phyloP scores from a whole-genome alignment of 2,329 filamentous ascomycete genomes.

The Fusarium temperatum region DNA sequence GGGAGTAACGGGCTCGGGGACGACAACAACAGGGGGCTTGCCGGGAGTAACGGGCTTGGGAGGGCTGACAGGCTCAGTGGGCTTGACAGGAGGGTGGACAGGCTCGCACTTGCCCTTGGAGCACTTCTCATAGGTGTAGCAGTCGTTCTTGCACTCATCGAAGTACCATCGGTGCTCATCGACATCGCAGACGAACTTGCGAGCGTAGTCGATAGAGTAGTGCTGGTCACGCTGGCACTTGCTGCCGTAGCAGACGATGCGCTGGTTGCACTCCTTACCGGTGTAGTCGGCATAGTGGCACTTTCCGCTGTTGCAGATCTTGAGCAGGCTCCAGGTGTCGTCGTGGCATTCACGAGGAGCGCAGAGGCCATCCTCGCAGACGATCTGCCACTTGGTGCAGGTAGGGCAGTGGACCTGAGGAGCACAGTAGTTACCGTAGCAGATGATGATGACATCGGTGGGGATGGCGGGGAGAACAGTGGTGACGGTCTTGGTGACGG shows the following conservation, averaged over 20 bases:
- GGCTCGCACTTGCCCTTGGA: constrained; percentile 39
- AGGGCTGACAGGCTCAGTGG: background rate
- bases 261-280: constrained; percentile 44
- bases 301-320: constrained; percentile 46
- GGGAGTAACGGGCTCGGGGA: constrained; percentile 10
- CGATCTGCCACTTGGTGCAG: constrained; percentile 41
- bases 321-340: constrained; percentile 42
- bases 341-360: constrained; percentile 40
- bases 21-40: constrained; percentile 19
- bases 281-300: constrained; percentile 46
- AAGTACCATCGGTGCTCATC: constrained; percentile 44
- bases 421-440: constrained; percentile 45
- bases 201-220: constrained; percentile 42
- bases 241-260: constrained; percentile 47
- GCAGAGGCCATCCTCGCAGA: constrained; percentile 49
- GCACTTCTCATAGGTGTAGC: constrained; percentile 43
- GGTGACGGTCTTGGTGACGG: constrained; percentile 36
- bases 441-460: constrained; percentile 39
- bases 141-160: constrained; percentile 44
- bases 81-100: constrained; percentile 18
- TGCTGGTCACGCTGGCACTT: constrained; percentile 43
- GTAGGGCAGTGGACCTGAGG: constrained; percentile 43
- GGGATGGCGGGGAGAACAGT: constrained; percentile 32
- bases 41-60: constrained; percentile 5
- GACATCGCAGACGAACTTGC: constrained; percentile 46